Conservation (phyloP, 2,329 filamentous ascomycete genomes). For the Trichoderma harzianum region DNA sequence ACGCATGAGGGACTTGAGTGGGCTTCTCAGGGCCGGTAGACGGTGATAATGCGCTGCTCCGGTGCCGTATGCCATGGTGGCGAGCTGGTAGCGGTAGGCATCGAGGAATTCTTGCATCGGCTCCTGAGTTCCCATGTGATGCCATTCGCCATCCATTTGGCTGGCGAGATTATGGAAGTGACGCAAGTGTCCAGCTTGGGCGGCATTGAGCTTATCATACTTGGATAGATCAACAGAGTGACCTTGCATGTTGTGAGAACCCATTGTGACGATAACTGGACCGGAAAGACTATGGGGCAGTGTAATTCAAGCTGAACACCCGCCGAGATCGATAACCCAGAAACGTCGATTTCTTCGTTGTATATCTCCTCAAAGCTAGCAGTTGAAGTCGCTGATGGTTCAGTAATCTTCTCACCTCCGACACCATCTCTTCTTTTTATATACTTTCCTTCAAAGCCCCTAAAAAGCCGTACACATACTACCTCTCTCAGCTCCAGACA, state of each 20-base stretch:
- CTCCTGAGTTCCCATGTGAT: slow-evolving; percentile 33
- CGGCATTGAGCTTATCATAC: slow-evolving; percentile 20
- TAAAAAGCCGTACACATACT: background rate
- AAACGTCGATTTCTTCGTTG: background rate
- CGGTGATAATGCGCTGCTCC: slow-evolving; percentile 38
- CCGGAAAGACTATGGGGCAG: background rate
- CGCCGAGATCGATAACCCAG: background rate
- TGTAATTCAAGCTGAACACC: background rate
- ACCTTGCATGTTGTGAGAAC: background rate
- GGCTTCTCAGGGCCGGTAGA: slow-evolving; percentile 32
- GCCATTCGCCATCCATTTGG: slow-evolving; percentile 30
- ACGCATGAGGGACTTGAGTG: slow-evolving; percentile 34
- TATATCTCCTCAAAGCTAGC: background rate
- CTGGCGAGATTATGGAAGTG: slow-evolving; percentile 36
- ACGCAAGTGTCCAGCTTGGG: slow-evolving; percentile 35
- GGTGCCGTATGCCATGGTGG: slow-evolving; percentile 39
- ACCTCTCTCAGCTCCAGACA: background rate
- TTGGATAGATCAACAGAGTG: slow-evolving; percentile 12
- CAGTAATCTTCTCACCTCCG: background rate
- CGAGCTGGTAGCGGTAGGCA: slow-evolving; percentile 39
- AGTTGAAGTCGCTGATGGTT: background rate
- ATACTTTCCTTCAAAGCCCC: background rate
- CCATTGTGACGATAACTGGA: background rate
- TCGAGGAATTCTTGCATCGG: slow-evolving; percentile 37
- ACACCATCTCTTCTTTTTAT: background rate